phyloP scores from a whole-genome alignment of 306 rosid species.

The Cucurbita argyrosperma region DNA sequence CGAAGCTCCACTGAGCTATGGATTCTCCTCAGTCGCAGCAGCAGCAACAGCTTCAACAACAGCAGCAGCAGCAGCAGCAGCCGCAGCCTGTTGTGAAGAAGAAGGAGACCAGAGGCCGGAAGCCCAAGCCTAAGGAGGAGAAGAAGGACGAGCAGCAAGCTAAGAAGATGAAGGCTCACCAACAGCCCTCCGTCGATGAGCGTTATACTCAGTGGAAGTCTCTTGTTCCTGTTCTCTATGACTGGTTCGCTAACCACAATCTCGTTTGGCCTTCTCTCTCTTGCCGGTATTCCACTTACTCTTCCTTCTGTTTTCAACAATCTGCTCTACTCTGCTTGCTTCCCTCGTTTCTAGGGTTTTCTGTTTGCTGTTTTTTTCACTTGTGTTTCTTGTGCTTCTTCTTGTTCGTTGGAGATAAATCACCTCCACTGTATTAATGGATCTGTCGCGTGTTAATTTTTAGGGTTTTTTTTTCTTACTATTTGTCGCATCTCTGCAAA shows the following conservation, averaged over 20 bases:
- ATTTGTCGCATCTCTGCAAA: not conserved
- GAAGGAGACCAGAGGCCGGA: constrained; percentile 80
- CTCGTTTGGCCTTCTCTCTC: constrained; percentile 96
- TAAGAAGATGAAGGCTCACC: constrained; percentile 34
- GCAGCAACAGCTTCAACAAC: constrained; percentile 9
- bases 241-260: constrained; percentile 93
- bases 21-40: constrained; percentile 39
- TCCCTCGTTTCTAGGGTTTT: constrained; percentile 8
- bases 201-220: constrained; percentile 81
- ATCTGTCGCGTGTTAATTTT: not conserved
- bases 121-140: constrained; percentile 77
- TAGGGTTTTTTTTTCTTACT: not conserved
- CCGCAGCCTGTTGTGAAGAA: constrained; percentile 27
- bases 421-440: not conserved
- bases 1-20: constrained; percentile 15
- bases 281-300: constrained; percentile 40
- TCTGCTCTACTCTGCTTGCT: not conserved
- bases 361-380: not conserved
- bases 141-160: constrained; percentile 44
- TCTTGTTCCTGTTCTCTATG: constrained; percentile 75
- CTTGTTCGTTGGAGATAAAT: not conserved
- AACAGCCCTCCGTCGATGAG: constrained; percentile 56
- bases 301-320: not conserved
- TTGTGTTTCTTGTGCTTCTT: not conserved
- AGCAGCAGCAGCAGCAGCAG: not conserved